A percentile compares a stretch with the other conserved stretches of the same genome.
Conservation (phyloP, 495 filamentous ascomycete species). For the Penicillium ucsense region DNA sequence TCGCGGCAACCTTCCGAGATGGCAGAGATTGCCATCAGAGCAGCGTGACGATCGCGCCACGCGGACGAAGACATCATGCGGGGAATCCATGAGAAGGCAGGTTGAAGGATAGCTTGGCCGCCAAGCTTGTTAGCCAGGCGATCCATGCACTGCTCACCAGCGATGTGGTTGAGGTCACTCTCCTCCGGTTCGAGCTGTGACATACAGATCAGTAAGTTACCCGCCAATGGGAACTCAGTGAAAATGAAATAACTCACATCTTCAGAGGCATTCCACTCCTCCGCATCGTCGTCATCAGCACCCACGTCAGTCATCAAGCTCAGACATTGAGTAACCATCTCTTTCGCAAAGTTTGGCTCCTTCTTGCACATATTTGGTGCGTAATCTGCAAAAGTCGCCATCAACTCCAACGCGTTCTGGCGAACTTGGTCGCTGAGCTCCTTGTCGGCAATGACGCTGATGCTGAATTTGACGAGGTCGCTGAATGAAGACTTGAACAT, state of each 20-base stretch:
- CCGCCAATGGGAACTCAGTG: not conserved
- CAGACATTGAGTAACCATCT: constrained; percentile 98
- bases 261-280: constrained; percentile 87
- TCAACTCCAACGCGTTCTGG: constrained; percentile 91
- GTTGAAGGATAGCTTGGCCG: constrained; percentile 71
- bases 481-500: constrained; percentile 95
- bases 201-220: constrained; percentile 9
- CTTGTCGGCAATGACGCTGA: constrained; percentile 91
- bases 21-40: constrained; percentile 97
- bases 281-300: constrained; percentile 85
- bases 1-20: constrained; percentile 97
- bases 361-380: constrained; percentile 89
- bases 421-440: constrained; percentile 80
- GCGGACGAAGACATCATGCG: constrained; percentile 92
- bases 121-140: constrained; percentile 95
- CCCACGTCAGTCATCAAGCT: constrained; percentile 99
- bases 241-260: constrained; percentile 54
- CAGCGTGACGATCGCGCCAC: constrained; percentile 94
- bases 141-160: constrained; percentile 98
- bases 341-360: constrained; percentile 74
- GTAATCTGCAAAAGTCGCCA: constrained; percentile 97
- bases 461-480: constrained; percentile 82
- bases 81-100: constrained; percentile 95
- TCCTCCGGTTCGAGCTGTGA: constrained; percentile 80
- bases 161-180: constrained; percentile 95